These are phyloP conservation scores for Boletus subcaerulescens DNA, from an alignment of 768 basidiomycete genomes.

Conservation along the genomic window DNA sequence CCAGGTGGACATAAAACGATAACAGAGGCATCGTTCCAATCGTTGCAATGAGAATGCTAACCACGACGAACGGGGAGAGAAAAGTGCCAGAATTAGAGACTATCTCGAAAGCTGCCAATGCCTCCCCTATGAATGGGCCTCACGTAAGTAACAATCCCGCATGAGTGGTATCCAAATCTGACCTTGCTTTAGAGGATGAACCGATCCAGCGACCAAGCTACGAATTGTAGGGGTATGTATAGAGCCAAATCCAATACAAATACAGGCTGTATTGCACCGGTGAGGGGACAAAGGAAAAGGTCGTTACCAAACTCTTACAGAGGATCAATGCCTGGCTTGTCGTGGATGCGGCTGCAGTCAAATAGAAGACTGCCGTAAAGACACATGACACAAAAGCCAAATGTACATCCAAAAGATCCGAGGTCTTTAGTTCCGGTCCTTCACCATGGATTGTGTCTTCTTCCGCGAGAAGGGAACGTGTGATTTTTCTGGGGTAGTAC, in stretches of 20 bases:
- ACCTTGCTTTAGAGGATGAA: conserved; percentile 30
- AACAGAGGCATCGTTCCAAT: conserved; percentile 19
- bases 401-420: conserved; percentile 32
- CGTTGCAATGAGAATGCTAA: conserved; percentile 25
- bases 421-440: conserved; percentile 3
- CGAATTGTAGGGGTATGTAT: conserved; percentile 19
- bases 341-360: conserved; percentile 15
- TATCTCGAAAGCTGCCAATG: conserved; percentile 30
- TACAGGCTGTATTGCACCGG: conserved; percentile 8
- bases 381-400: conserved; percentile 22
- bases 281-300: not conserved
- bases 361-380: conserved; percentile 6
- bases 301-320: conserved; percentile 5
- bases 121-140: conserved; percentile 19
- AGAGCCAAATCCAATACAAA: conserved; percentile 14
- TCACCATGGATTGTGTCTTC: not conserved
- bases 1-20: conserved; percentile 25
- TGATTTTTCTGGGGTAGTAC: conserved; percentile 11
- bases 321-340: conserved; percentile 6
- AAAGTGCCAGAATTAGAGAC: conserved; percentile 15
- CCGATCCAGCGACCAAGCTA: conserved; percentile 28
- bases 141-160: not conserved
- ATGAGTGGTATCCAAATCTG: too few species aligned
- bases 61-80: conserved; percentile 31
- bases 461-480: not conserved